Evolutionary conservation across 805 yeast species (phyloP).

Genomic region (Suhomyces kilbournensis): DNA sequence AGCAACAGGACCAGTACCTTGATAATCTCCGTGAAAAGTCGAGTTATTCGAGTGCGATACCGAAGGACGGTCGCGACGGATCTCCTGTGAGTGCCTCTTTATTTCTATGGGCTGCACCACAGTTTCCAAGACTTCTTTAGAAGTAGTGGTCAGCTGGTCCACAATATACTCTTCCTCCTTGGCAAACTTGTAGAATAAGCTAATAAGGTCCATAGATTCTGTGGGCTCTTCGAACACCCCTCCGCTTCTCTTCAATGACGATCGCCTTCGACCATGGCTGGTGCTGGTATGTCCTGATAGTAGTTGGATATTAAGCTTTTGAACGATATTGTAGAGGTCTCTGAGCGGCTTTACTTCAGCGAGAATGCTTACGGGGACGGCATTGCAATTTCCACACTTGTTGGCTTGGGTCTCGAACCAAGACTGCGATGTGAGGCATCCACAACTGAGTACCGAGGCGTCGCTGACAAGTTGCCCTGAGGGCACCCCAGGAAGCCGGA

Average conservation of each 20-base stretch:
- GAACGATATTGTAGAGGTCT: constrained; percentile 26
- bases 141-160: background rate
- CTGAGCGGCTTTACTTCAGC: constrained; percentile 32
- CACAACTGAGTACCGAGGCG: constrained; percentile 38
- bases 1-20: background rate
- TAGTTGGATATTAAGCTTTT: constrained; percentile 13
- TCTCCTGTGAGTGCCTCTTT: constrained; percentile 2
- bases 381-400: constrained; percentile 25
- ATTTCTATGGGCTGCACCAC: constrained; percentile 12
- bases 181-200: constrained; percentile 39
- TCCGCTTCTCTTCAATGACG: constrained; percentile 21
- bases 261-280: constrained; percentile 15
- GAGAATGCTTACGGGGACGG: constrained; percentile 19
- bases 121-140: background rate
- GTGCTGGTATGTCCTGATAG: constrained; percentile 1
- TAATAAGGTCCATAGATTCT: constrained; percentile 28
- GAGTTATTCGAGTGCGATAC: background rate
- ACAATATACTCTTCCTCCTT: constrained; percentile 26
- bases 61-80: background rate
- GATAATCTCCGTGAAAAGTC: background rate
- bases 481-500: constrained; percentile 21
- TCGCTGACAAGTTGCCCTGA: constrained; percentile 22
- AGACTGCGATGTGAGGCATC: constrained; percentile 38
- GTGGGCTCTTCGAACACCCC: constrained; percentile 6
- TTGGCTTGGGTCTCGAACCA: constrained; percentile 14